A percentile compares a stretch with the other conserved stretches of the same genome.
phyloP scores from a whole-genome alignment of 2,329 filamentous ascomycete species.

The Aspergillus sp. region DNA sequence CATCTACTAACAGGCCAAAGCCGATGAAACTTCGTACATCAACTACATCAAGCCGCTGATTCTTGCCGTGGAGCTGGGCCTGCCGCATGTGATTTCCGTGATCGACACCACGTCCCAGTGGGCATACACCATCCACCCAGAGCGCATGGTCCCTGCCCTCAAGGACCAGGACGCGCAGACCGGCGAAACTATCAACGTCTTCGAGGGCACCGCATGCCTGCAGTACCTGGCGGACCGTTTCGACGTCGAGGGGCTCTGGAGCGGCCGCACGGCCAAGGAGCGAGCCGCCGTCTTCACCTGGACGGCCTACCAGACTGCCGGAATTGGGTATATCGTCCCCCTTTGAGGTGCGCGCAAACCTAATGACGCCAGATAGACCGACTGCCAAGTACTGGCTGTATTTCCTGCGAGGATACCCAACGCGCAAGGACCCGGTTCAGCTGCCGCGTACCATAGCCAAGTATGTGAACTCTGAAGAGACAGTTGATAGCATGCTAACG shows the following conservation, averaged over 20 bases:
- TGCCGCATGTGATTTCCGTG: slow-evolving; percentile 5
- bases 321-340: too few relatives aligned
- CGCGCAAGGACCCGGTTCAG: slow-evolving; percentile 4
- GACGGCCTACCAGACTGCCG: too few relatives aligned
- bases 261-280: too few relatives aligned
- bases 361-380: slow-evolving; percentile 1
- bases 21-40: slow-evolving; percentile 7
- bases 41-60: slow-evolving; percentile 10
- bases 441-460: slow-evolving; percentile 8
- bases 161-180: too few relatives aligned
- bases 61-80: background rate
- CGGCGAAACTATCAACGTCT: too few relatives aligned
- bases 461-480: background rate
- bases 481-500: background rate
- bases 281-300: too few relatives aligned
- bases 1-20: background rate
- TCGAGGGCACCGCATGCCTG: too few relatives aligned
- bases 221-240: too few relatives aligned
- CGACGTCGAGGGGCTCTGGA: too few relatives aligned
- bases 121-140: too few relatives aligned
- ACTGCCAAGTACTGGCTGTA: slow-evolving; percentile 11
- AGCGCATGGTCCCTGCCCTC: too few relatives aligned
- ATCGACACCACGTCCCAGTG: slow-evolving; percentile 6
- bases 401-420: slow-evolving; percentile 8
- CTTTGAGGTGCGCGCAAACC: too few relatives aligned